These are phyloP conservation scores for Acorus calamus DNA, from an alignment of 106 monocot genomes.

Conservation along the genomic window DNA sequence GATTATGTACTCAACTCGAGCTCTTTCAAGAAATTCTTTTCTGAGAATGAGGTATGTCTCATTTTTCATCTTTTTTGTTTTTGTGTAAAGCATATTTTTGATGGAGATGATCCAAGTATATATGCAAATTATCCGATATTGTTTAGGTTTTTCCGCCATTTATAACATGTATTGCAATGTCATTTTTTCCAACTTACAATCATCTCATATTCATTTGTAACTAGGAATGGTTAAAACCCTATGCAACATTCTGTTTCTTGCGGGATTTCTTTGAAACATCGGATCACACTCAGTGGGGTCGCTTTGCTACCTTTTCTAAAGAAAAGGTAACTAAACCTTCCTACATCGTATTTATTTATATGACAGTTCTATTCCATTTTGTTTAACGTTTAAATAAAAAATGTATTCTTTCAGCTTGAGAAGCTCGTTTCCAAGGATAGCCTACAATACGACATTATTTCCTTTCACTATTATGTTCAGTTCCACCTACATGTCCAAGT, in stretches of 20 bases:
- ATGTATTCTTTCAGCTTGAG: conserved; percentile 49
- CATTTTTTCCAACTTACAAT: conserved; percentile 1
- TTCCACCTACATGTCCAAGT: conserved; percentile 88
- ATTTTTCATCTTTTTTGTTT: not conserved
- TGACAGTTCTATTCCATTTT: not conserved
- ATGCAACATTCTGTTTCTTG: conserved; percentile 84
- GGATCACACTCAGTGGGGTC: conserved; percentile 90
- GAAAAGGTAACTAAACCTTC: conserved; percentile 41
- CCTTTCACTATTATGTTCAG: conserved; percentile 88
- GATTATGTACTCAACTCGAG: conserved; percentile 51
- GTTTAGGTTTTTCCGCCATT: no score
- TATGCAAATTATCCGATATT: no score
- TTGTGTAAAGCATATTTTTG: no score
- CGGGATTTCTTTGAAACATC: conserved; percentile 94
- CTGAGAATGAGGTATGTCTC: conserved; percentile 66
- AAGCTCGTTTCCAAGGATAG: conserved; percentile 71
- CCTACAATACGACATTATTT: conserved; percentile 69
- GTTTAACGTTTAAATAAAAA: not conserved
- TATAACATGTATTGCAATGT: not conserved
- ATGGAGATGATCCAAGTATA: no score
- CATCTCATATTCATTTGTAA: conserved; percentile 1
- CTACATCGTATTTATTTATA: no score
- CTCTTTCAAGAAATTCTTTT: conserved; percentile 62
- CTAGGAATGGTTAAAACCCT: conserved; percentile 92
- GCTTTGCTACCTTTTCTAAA: conserved; percentile 61